phyloP scores from a whole-genome alignment of 805 yeast genomes.

The Kurtzmaniella fragi region DNA sequence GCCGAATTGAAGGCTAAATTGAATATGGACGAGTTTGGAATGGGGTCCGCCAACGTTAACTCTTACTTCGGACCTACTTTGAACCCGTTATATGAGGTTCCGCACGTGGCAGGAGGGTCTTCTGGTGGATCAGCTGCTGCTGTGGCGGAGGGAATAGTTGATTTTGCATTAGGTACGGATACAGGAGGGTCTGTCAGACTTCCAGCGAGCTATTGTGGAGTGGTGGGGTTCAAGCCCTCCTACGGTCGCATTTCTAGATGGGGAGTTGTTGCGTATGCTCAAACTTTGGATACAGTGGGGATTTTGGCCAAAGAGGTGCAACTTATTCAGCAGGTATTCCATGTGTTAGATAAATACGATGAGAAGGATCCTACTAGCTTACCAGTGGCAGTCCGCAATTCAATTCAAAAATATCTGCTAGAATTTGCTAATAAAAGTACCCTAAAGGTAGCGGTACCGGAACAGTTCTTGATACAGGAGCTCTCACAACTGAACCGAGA shows the following conservation, averaged over 20 bases:
- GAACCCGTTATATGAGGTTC: slow-evolving; percentile 39
- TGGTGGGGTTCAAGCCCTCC: slow-evolving; percentile 86
- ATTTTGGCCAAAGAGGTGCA: slow-evolving; percentile 52
- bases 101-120: slow-evolving; percentile 73
- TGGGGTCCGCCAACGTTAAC: slow-evolving; percentile 76
- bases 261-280: slow-evolving; percentile 93
- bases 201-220: slow-evolving; percentile 85
- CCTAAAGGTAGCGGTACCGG: slow-evolving; percentile 66
- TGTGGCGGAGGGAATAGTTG: slow-evolving; percentile 66
- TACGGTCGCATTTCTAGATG: slow-evolving; percentile 89
- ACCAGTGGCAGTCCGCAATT: slow-evolving; percentile 26
- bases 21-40: slow-evolving; percentile 95
- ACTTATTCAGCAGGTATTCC: slow-evolving; percentile 44
- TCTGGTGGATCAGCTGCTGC: slow-evolving; percentile 97
- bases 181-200: slow-evolving; percentile 95
- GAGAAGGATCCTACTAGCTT: slow-evolving; percentile 75
- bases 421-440: slow-evolving; percentile 7
- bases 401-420: slow-evolving; percentile 9
- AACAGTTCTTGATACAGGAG: slow-evolving; percentile 58
- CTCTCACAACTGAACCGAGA: slow-evolving; percentile 42
- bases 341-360: slow-evolving; percentile 57
- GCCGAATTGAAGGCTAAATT: slow-evolving; percentile 67
- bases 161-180: slow-evolving; percentile 86
- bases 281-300: slow-evolving; percentile 92
- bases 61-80: slow-evolving; percentile 52